These are phyloP conservation scores for Penicillium sclerotigenum DNA, from an alignment of 2,329 filamentous ascomycete species.

Conservation along the genomic window DNA sequence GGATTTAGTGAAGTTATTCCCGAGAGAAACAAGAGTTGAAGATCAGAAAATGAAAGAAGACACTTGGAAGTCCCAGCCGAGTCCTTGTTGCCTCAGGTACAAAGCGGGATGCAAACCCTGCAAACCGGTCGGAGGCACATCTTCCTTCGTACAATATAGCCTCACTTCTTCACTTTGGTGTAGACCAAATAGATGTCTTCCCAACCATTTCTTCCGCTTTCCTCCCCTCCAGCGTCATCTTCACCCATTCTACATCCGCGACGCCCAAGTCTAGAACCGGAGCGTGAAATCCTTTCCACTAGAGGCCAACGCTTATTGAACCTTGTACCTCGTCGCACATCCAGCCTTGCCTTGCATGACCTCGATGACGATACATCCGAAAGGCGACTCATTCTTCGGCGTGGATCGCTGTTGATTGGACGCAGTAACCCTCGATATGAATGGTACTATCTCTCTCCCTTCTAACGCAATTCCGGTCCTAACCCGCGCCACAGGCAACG, in stretches of 20 bases:
- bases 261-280: slow-evolving; percentile 34
- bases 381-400: slow-evolving; percentile 11
- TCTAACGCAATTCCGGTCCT: not conserved
- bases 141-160: no score
- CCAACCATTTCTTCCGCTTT: slow-evolving; percentile 15
- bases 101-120: no score
- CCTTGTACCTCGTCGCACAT: slow-evolving; percentile 31
- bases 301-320: slow-evolving; percentile 39
- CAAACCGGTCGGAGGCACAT: no score
- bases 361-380: slow-evolving; percentile 11
- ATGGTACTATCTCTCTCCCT: slow-evolving; percentile 52
- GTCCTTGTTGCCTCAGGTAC: no score
- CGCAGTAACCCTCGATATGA: slow-evolving; percentile 80
- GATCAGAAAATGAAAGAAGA: not conserved
- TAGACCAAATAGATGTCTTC: slow-evolving; percentile 11
- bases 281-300: slow-evolving; percentile 37
- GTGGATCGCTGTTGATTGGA: slow-evolving; percentile 62
- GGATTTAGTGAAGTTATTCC: no score
- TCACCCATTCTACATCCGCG: slow-evolving; percentile 20
- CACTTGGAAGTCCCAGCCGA: no score
- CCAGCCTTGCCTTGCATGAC: slow-evolving; percentile 17
- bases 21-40: not conserved
- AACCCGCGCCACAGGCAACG: slow-evolving; percentile 52
- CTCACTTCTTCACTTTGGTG: not conserved
- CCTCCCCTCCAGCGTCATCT: slow-evolving; percentile 10